These are phyloP conservation scores for Rhododendron kiyosumense DNA, from an alignment of 148 eudicot genomes.

Conservation along the genomic window DNA sequence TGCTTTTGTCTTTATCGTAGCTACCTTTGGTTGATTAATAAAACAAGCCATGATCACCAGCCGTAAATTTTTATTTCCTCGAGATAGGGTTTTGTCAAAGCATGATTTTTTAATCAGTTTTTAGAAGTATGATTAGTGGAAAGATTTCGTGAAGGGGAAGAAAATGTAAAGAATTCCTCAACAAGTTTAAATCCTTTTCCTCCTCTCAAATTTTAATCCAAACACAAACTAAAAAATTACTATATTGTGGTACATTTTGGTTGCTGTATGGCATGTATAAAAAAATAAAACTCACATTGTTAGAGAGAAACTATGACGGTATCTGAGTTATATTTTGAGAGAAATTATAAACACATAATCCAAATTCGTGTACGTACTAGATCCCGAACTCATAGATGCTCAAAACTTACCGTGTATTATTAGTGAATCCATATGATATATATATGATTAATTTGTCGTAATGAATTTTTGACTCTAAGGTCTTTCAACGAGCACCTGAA, in stretches of 20 bases:
- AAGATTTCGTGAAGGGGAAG: background rate
- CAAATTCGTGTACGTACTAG: background rate
- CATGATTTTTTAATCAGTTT: too few relatives aligned
- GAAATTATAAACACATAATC: background rate
- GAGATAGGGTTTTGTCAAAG: too few relatives aligned
- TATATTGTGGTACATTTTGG: background rate
- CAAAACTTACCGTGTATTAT: too few relatives aligned
- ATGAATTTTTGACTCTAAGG: too few relatives aligned
- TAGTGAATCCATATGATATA: too few relatives aligned
- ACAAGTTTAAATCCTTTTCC: background rate
- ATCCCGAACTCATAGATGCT: background rate
- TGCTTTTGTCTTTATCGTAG: too few relatives aligned
- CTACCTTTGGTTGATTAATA: too few relatives aligned
- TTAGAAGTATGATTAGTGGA: background rate
- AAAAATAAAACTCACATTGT: background rate
- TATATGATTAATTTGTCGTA: too few relatives aligned
- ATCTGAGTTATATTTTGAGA: background rate
- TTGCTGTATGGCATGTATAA: background rate
- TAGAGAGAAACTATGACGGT: background rate
- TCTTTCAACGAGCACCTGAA: too few relatives aligned
- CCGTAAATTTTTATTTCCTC: background rate
- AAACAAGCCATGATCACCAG: too few relatives aligned
- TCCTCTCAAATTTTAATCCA: too few relatives aligned
- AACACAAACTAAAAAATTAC: too few relatives aligned
- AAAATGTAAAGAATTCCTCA: background rate